phyloP scores from a whole-genome alignment of 2,329 filamentous ascomycete genomes.

The Fusarium anguioides region DNA sequence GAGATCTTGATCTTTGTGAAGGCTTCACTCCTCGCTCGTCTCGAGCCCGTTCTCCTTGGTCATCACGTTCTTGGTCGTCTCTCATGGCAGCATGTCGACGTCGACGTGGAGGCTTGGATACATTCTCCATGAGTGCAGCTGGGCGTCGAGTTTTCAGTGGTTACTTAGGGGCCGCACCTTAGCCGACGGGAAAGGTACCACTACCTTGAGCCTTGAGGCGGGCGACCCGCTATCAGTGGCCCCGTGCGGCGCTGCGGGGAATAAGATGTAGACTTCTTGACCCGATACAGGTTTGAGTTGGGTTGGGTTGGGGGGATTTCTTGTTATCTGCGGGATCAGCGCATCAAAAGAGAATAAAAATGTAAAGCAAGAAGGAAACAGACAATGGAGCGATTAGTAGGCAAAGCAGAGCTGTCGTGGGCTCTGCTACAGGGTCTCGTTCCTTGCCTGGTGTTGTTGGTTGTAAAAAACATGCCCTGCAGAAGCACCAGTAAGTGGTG shows the following conservation, averaged over 20 bases:
- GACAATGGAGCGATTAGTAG: not conserved
- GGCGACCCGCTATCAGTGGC: conserved; percentile 37
- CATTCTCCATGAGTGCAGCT: conserved; percentile 46
- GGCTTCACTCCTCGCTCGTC: conserved; percentile 50
- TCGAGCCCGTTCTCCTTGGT: conserved; percentile 53
- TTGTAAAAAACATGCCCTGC: conserved; percentile 4
- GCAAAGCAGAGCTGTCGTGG: not conserved
- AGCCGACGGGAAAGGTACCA: conserved; percentile 46
- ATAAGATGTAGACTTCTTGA: conserved; percentile 14
- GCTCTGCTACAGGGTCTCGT: not conserved
- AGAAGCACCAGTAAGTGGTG: conserved; percentile 11
- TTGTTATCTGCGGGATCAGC: conserved; percentile 19
- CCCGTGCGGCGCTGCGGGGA: conserved; percentile 35
- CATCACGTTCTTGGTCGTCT: conserved; percentile 52
- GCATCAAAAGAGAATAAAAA: not conserved
- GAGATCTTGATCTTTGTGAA: conserved; percentile 49
- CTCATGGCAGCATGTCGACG: conserved; percentile 56
- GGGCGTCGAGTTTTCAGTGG: conserved; percentile 54
- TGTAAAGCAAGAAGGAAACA: not conserved
- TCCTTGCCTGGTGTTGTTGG: conserved; percentile 9
- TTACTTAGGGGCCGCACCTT: conserved; percentile 46
- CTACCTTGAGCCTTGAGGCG: conserved; percentile 7
- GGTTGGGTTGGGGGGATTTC: conserved; percentile 1
- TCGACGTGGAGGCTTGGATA: conserved; percentile 50
- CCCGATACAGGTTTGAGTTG: conserved; percentile 22